Conservation (phyloP, 2,329 filamentous ascomycete genomes). For the Colletotrichum shisoi region DNA sequence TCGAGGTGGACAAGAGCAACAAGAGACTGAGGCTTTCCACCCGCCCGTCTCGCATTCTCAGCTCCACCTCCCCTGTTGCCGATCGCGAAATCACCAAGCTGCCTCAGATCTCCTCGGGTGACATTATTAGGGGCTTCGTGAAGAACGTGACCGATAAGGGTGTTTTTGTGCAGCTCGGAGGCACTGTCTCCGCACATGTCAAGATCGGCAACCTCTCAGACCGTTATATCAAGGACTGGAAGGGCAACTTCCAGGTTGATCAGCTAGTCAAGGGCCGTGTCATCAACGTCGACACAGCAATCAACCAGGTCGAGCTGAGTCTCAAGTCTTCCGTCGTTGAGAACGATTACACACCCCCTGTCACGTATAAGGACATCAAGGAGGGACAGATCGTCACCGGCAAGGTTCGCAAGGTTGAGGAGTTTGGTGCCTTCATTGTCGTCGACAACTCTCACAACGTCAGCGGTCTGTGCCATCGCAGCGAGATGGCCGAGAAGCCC, state of each 20-base stretch:
- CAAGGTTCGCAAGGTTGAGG: slow-evolving; percentile 90
- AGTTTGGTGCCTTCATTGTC: slow-evolving; percentile 93
- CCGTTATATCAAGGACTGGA: slow-evolving; percentile 93
- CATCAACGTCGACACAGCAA: slow-evolving; percentile 71
- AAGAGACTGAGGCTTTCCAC: slow-evolving; percentile 84
- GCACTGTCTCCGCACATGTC: slow-evolving; percentile 81
- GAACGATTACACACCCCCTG: slow-evolving; percentile 75
- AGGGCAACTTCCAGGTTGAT: slow-evolving; percentile 83
- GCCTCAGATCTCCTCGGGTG: slow-evolving; percentile 76
- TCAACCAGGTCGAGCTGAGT: slow-evolving; percentile 81
- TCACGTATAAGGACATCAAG: slow-evolving; percentile 79
- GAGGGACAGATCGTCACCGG: slow-evolving; percentile 84
- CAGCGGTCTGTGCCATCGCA: slow-evolving; percentile 91
- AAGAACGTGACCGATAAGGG: slow-evolving; percentile 90
- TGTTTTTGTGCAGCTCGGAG: slow-evolving; percentile 83
- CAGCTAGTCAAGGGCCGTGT: slow-evolving; percentile 91
- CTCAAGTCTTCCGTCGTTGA: slow-evolving; percentile 86
- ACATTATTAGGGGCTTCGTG: slow-evolving; percentile 88
- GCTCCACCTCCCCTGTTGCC: slow-evolving; percentile 79
- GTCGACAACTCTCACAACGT: slow-evolving; percentile 87
- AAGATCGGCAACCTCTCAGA: slow-evolving; percentile 90
- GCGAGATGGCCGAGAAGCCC: slow-evolving; percentile 84
- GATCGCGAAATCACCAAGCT: slow-evolving; percentile 79
- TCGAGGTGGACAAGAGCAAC: slow-evolving; percentile 80
- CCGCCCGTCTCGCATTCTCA: slow-evolving; percentile 86